phyloP scores from a whole-genome alignment of 1,284 basidiomycete genomes.

The Xerocomus nothofagi region DNA sequence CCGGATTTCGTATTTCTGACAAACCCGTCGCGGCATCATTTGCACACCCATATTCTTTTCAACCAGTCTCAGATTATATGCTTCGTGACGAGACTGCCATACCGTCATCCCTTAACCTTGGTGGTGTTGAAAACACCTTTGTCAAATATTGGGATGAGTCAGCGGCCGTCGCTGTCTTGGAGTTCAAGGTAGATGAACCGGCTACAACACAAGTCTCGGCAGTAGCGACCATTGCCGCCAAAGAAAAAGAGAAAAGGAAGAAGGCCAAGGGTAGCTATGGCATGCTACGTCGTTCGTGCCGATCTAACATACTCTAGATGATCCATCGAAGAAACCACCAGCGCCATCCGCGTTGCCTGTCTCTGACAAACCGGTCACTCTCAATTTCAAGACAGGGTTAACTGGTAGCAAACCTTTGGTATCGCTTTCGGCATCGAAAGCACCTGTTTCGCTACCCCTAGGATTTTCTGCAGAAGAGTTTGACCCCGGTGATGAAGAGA shows the following conservation, averaged over 20 bases:
- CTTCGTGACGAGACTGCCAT: constrained; percentile 74
- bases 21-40: constrained; percentile 86
- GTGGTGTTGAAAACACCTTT: constrained; percentile 69
- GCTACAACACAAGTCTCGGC: constrained; percentile 37
- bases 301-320: constrained; percentile 24
- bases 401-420: constrained; percentile 41
- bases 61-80: constrained; percentile 70
- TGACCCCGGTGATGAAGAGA: constrained; percentile 43
- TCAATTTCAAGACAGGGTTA: constrained; percentile 61
- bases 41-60: constrained; percentile 83
- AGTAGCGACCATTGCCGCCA: constrained; percentile 31
- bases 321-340: constrained; percentile 26
- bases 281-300: constrained; percentile 6
- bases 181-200: constrained; percentile 76
- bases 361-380: constrained; percentile 74
- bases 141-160: constrained; percentile 84
- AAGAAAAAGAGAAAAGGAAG: constrained; percentile 68
- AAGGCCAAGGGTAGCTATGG: constrained; percentile 48
- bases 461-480: constrained; percentile 53
- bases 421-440: constrained; percentile 25
- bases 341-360: constrained; percentile 59
- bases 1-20: constrained; percentile 85
- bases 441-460: constrained; percentile 45
- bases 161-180: constrained; percentile 66
- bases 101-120: constrained; percentile 59